A percentile compares a stretch with the other conserved stretches of the same genome.
Conservation (phyloP, 495 filamentous ascomycete genomes). For the Talaromyces thailandensis region DNA sequence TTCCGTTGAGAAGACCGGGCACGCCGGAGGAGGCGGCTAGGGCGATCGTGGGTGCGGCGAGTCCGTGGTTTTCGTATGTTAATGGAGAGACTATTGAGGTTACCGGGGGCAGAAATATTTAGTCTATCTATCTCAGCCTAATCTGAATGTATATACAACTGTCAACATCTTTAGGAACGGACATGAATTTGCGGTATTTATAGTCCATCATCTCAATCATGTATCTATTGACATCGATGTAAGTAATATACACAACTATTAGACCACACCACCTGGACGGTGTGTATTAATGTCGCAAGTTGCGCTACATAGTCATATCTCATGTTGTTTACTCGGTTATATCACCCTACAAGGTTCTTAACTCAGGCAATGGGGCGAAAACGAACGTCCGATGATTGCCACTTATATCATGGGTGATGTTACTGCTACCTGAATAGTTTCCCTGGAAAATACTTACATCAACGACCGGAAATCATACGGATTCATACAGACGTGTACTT, state of each 20-base stretch:
- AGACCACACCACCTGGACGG: neutral
- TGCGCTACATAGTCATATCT: neutral
- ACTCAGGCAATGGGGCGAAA: neutral
- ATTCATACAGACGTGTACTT: neutral
- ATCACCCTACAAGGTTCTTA: neutral
- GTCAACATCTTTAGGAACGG: neutral
- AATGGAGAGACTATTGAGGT: slow-evolving; percentile 78
- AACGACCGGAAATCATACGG: neutral
- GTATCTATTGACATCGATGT: neutral
- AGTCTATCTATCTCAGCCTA: slow-evolving; percentile 8
- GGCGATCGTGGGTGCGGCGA: slow-evolving; percentile 69
- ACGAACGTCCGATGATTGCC: neutral
- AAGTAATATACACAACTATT: neutral
- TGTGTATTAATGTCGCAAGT: neutral
- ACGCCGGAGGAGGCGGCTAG: slow-evolving; percentile 71
- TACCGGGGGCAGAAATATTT: slow-evolving; percentile 79
- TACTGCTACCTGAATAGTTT: neutral
- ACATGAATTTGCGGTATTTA: neutral
- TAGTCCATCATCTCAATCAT: neutral
- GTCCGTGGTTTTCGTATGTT: slow-evolving; percentile 72
- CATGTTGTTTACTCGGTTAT: neutral
- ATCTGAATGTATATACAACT: neutral
- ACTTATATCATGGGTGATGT: neutral
- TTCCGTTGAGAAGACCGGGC: slow-evolving; percentile 67
- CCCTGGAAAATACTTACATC: neutral